Percentiles rank a stretch among this genome's conserved stretches.
phyloP scores from a whole-genome alignment of 768 basidiomycete species.

The Amanita fuliginea region DNA sequence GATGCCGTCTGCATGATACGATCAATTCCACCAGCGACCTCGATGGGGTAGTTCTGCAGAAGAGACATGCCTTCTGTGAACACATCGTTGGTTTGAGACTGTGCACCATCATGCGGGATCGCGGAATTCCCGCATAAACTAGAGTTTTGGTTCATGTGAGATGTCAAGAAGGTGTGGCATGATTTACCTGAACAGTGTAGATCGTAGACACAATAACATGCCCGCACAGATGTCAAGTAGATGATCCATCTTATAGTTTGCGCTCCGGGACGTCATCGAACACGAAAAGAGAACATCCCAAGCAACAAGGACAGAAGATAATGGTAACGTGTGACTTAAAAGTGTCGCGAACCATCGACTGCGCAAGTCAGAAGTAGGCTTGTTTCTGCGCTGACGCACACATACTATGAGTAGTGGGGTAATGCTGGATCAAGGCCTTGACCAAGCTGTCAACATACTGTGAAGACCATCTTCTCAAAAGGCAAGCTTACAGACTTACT shows the following conservation, averaged over 20 bases:
- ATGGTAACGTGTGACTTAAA: slow-evolving; percentile 62
- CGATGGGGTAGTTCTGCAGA: slow-evolving; percentile 54
- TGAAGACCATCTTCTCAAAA: neutral
- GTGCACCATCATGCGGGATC: slow-evolving; percentile 31
- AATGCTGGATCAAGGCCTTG: slow-evolving; percentile 60
- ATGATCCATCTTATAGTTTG: slow-evolving; percentile 52
- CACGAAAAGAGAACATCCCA: slow-evolving; percentile 69
- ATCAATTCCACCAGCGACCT: slow-evolving; percentile 60
- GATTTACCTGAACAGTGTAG: slow-evolving; percentile 42
- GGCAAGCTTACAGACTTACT: slow-evolving; percentile 26
- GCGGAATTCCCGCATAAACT: slow-evolving; percentile 43
- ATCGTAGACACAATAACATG: slow-evolving; percentile 52
- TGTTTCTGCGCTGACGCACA: slow-evolving; percentile 5
- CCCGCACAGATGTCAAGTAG: slow-evolving; percentile 62
- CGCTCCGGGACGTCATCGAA: slow-evolving; percentile 41
- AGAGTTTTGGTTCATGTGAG: neutral
- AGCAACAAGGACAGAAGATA: slow-evolving; percentile 42
- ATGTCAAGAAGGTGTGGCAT: neutral
- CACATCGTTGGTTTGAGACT: slow-evolving; percentile 43
- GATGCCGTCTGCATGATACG: slow-evolving; percentile 55
- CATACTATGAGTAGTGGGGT: slow-evolving; percentile 77
- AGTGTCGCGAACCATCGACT: slow-evolving; percentile 72
- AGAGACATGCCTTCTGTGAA: slow-evolving; percentile 58
- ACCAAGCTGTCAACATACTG: slow-evolving; percentile 28
- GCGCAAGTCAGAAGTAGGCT: slow-evolving; percentile 3